phyloP scores from a whole-genome alignment of 2,329 filamentous ascomycete species.

The Penicillium rolfsii region DNA sequence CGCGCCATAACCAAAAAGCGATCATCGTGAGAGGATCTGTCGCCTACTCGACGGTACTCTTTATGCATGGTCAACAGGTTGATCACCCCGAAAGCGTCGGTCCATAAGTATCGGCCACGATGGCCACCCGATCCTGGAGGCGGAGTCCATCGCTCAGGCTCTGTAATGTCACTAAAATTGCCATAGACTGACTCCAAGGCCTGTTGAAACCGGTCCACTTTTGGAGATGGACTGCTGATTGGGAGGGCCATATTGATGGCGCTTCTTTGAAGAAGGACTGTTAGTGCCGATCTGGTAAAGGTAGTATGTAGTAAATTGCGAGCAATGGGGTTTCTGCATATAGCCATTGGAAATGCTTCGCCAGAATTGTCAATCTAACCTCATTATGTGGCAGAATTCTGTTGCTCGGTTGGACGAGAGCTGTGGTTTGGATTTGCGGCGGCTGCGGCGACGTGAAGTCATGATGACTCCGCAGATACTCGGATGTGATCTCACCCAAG shows the following conservation, averaged over 20 bases:
- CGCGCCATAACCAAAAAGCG: conserved; percentile 56
- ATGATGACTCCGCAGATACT: conserved; percentile 33
- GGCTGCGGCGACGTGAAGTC: conserved; percentile 31
- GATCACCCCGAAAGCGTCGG: conserved; percentile 63
- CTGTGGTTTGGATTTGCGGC: conserved; percentile 5
- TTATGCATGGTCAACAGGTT: conserved; percentile 61
- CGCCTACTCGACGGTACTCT: conserved; percentile 34
- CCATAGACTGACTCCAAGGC: conserved; percentile 49
- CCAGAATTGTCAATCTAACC: not conserved
- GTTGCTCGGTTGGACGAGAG: conserved; percentile 1
- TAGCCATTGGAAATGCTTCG: not conserved
- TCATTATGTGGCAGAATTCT: not conserved
- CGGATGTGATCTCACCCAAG: conserved; percentile 28
- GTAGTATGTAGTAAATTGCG: not conserved
- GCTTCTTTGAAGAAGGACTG: not conserved
- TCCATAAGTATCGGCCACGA: conserved; percentile 64
- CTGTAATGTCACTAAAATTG: conserved; percentile 35
- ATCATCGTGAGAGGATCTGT: conserved; percentile 27
- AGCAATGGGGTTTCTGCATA: not conserved
- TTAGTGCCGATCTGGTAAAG: not conserved
- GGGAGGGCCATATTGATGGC: conserved; percentile 24
- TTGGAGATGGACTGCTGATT: conserved; percentile 28
- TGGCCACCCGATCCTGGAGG: conserved; percentile 58
- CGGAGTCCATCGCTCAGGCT: conserved; percentile 50
- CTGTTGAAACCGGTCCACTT: conserved; percentile 38